Percentiles rank a stretch among this genome's conserved stretches.
Evolutionary conservation across 306 rosid species (phyloP).

Genomic region (Quillaja saponaria): DNA sequence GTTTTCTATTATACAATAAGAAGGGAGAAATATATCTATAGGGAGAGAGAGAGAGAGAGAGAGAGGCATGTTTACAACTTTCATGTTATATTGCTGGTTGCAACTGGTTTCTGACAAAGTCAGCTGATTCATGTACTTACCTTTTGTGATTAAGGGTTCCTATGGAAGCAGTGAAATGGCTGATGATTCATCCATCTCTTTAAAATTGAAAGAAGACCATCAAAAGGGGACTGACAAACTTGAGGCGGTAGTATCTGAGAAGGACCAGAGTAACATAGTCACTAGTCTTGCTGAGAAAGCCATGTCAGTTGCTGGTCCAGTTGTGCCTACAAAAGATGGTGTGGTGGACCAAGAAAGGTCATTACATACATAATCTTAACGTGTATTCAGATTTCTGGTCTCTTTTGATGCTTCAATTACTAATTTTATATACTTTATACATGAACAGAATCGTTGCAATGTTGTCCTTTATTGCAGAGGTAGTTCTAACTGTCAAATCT

Average conservation of each 20-base stretch:
- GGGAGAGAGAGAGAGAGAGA: neutral
- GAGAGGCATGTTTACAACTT: conserved; percentile 14
- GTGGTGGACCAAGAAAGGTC: conserved; percentile 97
- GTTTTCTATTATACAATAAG: conserved; percentile 9
- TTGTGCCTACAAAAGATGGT: conserved; percentile 86
- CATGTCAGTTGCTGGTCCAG: conserved; percentile 92
- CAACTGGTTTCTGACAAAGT: conserved; percentile 13
- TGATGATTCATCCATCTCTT: conserved; percentile 41
- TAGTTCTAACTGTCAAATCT: conserved; percentile 14
- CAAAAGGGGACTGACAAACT: conserved; percentile 40
- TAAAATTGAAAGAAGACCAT: conserved; percentile 37
- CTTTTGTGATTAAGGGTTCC: conserved; percentile 46
- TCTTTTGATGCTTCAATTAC: conserved; percentile 16
- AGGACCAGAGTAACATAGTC: conserved; percentile 60
- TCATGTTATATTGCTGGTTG: conserved; percentile 15
- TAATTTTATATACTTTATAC: conserved; percentile 27
- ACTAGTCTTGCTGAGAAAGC: conserved; percentile 96
- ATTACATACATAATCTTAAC: conserved; percentile 19
- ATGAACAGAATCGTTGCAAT: conserved; percentile 75
- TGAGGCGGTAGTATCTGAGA: conserved; percentile 47
- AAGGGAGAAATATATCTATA: neutral
- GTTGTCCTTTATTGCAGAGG: conserved; percentile 86
- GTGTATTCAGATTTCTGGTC: neutral
- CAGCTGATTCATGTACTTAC: conserved; percentile 30
- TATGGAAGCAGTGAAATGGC: conserved; percentile 39